Evolutionary conservation across 1,284 basidiomycete species (phyloP).

Genomic region (Ganoderma multipileum): DNA sequence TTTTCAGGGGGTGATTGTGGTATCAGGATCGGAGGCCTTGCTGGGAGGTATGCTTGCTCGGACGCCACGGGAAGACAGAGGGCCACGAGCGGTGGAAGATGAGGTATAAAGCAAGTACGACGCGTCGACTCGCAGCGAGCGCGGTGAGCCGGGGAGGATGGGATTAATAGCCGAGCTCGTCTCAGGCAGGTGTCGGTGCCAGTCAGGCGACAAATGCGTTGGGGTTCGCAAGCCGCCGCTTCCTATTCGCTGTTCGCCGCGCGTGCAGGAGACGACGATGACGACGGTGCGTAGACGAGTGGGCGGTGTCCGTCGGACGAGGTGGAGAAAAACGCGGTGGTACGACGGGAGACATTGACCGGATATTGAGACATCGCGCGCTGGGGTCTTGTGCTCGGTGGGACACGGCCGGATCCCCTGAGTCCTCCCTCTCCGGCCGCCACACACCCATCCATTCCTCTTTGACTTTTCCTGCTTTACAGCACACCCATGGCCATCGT

Average conservation of each 20-base stretch:
- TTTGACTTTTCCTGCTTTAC: neutral
- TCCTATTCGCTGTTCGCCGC: constrained; percentile 11
- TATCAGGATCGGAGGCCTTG: constrained; percentile 5
- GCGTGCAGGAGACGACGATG: neutral
- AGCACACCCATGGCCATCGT: too few relatives aligned
- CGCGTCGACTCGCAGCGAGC: constrained; percentile 1
- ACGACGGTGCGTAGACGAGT: neutral
- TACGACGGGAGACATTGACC: constrained; percentile 18
- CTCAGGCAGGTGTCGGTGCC: neutral
- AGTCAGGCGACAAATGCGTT: neutral
- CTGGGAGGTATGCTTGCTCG: neutral
- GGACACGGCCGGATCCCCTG: constrained; percentile 18
- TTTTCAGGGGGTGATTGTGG: constrained; percentile 6
- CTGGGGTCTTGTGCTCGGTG: constrained; percentile 24
- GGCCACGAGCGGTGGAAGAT: constrained; percentile 2
- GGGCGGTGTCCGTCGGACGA: constrained; percentile 9
- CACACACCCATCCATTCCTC: neutral
- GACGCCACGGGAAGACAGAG: neutral
- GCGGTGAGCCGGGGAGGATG: constrained; percentile 19
- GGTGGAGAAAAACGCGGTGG: constrained; percentile 13
- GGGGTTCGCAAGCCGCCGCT: constrained; percentile 7
- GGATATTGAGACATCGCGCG: constrained; percentile 5
- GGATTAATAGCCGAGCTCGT: constrained; percentile 11
- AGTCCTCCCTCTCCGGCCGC: neutral
- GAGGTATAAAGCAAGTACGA: constrained; percentile 16